Evolutionary conservation across 1,139 yeast species (phyloP).

Genomic region (Geotrichum fermentans): DNA sequence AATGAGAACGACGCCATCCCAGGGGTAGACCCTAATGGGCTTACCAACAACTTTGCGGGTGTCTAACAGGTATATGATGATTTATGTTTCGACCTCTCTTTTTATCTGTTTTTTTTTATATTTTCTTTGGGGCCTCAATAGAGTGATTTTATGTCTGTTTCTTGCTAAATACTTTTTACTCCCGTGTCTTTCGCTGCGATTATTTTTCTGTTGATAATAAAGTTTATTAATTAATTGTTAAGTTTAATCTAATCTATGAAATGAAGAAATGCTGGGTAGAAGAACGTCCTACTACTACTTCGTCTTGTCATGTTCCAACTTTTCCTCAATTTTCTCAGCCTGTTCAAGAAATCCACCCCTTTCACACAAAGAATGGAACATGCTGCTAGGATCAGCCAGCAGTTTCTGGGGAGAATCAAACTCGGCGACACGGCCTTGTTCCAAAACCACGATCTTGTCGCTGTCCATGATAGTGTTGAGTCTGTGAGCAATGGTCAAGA

Average conservation of each 20-base stretch:
- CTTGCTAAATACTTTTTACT: too few relatives aligned
- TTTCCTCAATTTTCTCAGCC: slow-evolving; percentile 50
- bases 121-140: neutral
- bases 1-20: neutral
- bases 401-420: slow-evolving; percentile 59
- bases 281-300: too few relatives aligned
- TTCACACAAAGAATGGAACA: slow-evolving; percentile 61
- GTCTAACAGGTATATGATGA: neutral
- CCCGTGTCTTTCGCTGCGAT: too few relatives aligned
- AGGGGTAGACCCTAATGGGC: neutral
- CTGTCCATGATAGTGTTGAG: slow-evolving; percentile 77
- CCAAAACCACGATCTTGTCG: slow-evolving; percentile 66
- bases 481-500: slow-evolving; percentile 77
- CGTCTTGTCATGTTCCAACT: too few relatives aligned
- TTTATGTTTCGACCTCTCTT: neutral
- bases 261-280: too few relatives aligned
- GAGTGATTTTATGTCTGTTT: neutral
- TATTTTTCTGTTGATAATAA: too few relatives aligned
- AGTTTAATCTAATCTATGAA: too few relatives aligned
- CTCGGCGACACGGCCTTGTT: slow-evolving; percentile 62
- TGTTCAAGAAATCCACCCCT: slow-evolving; percentile 46
- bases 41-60: slow-evolving; percentile 1
- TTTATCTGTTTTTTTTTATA: neutral
- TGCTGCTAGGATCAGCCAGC: slow-evolving; percentile 42
- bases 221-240: too few relatives aligned